Evolutionary conservation across 2,329 filamentous ascomycete genomes (phyloP).

Genomic region (Nannizziopsis arthrosporioides): DNA sequence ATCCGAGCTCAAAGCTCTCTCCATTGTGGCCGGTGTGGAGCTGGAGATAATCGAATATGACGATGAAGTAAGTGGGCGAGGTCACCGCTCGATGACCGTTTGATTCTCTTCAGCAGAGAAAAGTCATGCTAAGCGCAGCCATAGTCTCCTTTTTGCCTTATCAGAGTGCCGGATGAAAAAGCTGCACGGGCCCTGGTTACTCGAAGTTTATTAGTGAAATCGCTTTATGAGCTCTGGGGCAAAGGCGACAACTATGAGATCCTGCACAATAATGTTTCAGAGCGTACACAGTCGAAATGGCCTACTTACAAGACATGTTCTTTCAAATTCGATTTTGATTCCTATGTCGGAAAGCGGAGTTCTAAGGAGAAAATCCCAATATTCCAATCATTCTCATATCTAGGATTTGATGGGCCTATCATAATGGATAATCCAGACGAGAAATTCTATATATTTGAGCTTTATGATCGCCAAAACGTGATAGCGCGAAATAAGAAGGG

Average conservation of each 20-base stretch:
- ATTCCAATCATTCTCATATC: conserved; percentile 70
- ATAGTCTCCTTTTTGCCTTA: conserved; percentile 80
- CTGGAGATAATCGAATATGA: conserved; percentile 66
- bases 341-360: conserved; percentile 63
- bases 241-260: conserved; percentile 53
- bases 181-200: conserved; percentile 56
- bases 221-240: conserved; percentile 85
- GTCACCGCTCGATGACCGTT: no score
- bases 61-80: conserved; percentile 52
- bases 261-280: conserved; percentile 55
- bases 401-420: conserved; percentile 68
- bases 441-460: conserved; percentile 70
- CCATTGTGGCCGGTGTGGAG: conserved; percentile 53
- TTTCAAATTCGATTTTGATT: conserved; percentile 77
- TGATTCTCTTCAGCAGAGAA: neutral
- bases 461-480: conserved; percentile 50
- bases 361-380: conserved; percentile 54
- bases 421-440: conserved; percentile 61
- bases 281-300: conserved; percentile 54
- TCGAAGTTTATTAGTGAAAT: conserved; percentile 70
- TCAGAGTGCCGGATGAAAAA: conserved; percentile 53
- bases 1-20: conserved; percentile 72
- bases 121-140: conserved; percentile 7
- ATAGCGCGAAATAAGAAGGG: conserved; percentile 4
- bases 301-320: conserved; percentile 49